A percentile compares a stretch with the other conserved stretches of the same genome.
Conservation (phyloP, 495 filamentous ascomycete genomes). For the Gamarada debralockiae region DNA sequence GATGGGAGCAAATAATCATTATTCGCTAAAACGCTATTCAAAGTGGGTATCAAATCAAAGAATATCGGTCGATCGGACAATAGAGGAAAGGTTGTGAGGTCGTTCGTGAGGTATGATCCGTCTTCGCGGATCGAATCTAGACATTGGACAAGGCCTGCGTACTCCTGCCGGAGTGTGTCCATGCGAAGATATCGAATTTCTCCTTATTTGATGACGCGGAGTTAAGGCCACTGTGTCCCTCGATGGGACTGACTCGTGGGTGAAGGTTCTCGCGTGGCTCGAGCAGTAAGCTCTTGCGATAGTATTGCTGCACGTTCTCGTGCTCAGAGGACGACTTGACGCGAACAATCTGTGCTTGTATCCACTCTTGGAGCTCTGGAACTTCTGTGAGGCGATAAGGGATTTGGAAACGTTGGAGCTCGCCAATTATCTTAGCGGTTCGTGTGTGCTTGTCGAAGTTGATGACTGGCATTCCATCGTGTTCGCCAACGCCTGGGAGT, state of each 20-base stretch:
- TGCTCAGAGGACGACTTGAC: constrained; percentile 72
- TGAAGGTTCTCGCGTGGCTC: constrained; percentile 69
- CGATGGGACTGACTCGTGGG: constrained; percentile 45
- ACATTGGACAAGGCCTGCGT: constrained; percentile 24
- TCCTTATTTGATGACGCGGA: constrained; percentile 27
- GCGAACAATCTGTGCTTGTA: constrained; percentile 76
- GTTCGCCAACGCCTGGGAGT: constrained; percentile 45
- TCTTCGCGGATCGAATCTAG: constrained; percentile 1
- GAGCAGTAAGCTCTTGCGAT: constrained; percentile 81
- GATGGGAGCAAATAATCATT: too few relatives aligned
- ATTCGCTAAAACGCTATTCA: constrained; percentile 31
- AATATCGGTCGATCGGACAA: not conserved
- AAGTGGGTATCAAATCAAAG: constrained; percentile 30
- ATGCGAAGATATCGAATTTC: constrained; percentile 54
- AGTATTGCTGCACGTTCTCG: constrained; percentile 76
- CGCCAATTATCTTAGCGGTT: constrained; percentile 91
- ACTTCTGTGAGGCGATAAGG: constrained; percentile 84
- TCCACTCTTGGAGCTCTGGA: constrained; percentile 90
- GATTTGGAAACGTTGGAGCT: constrained; percentile 95
- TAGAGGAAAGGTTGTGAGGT: constrained; percentile 1
- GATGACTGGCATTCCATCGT: constrained; percentile 69
- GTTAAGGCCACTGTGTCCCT: constrained; percentile 30
- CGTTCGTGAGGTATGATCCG: constrained; percentile 1
- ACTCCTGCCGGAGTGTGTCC: constrained; percentile 44
- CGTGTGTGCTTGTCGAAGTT: constrained; percentile 98